These are phyloP conservation scores for Fusarium mangiferae DNA, from an alignment of 2,329 filamentous ascomycete genomes.

Conservation along the genomic window DNA sequence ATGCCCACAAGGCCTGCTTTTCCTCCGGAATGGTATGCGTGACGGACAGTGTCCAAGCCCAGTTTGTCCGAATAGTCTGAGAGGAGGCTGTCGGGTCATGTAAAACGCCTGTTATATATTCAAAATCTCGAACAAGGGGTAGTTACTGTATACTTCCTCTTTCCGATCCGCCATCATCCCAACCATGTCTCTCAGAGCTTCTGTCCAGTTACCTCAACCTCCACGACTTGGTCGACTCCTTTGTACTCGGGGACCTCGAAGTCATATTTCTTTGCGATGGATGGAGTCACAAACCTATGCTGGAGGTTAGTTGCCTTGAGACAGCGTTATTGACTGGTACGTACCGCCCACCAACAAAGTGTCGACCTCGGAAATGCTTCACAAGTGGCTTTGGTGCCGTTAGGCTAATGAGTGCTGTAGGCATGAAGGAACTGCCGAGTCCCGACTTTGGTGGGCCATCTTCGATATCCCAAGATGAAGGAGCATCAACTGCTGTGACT, in stretches of 20 bases:
- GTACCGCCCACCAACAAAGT: slow-evolving; percentile 89
- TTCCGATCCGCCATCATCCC: slow-evolving; percentile 1
- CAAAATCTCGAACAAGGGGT: slow-evolving; percentile 12
- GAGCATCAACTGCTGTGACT: slow-evolving; percentile 90
- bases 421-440: slow-evolving; percentile 82
- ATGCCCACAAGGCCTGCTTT: slow-evolving; percentile 58
- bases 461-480: slow-evolving; percentile 95
- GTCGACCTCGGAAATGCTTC: slow-evolving; percentile 83
- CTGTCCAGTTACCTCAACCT: slow-evolving; percentile 66
- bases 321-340: slow-evolving; percentile 42
- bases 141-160: slow-evolving; percentile 5
- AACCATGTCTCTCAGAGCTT: slow-evolving; percentile 59
- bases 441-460: slow-evolving; percentile 81
- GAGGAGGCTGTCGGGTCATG: slow-evolving; percentile 65
- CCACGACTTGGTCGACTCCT: slow-evolving; percentile 89
- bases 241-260: slow-evolving; percentile 85
- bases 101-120: slow-evolving; percentile 47
- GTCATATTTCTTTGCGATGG: slow-evolving; percentile 85
- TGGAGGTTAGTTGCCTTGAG: slow-evolving; percentile 24
- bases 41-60: slow-evolving; percentile 67
- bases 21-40: slow-evolving; percentile 58
- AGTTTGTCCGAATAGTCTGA: slow-evolving; percentile 67
- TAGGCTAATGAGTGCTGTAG: slow-evolving; percentile 82
- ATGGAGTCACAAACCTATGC: slow-evolving; percentile 78
- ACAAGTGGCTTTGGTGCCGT: slow-evolving; percentile 94